Base-by-base conservation (phyloP, 441 rosid species). In the Eruca vesicaria region DNA sequence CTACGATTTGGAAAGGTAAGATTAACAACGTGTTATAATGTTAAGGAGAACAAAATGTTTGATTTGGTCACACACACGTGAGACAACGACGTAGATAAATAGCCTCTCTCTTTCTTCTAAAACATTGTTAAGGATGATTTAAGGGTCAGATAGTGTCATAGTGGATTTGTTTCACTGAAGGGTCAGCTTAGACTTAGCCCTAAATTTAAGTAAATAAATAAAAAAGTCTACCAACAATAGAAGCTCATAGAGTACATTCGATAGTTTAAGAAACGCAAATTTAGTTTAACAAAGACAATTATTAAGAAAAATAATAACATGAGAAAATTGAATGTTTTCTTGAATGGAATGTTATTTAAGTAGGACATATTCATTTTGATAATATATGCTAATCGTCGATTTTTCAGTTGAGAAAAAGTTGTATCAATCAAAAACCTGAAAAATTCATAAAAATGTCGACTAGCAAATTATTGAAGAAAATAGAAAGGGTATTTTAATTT, bases 61-160 rank as follows among this genome's bases (percentile, higher is more conserved):
- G 68, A 74, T 50, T 67, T 60, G 52, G 73, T 61, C 26, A 23
- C 73, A 35, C 56, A 57, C 63, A 60, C 45, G 56, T 75, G 68
- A 75, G 57, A 60, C 16, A 31, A 23, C 59, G n/a, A n/a, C n/a
- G n/a, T n/a, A n/a, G n/a, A n/a, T n/a, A n/a, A n/a, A n/a, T n/a
- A 32, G 43, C 45, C 28, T 60, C 68, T 65, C 20, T 36, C 57
- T 68, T 52, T 36, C n/a, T 38, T 36, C n/a, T 19, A 62, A 53
- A 63, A 9, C 62, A 67, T 52, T 15, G 33, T 63, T 69, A 56
- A 59, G 56, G 23, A 11, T 28, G 63, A 68, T 26, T 60, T 67
- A 75, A 63, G 74, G 59, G 79, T 28, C 75, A 69, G 4, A n/a
- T 63, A 21, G 50, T 56, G 59, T 31, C 4, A n/a, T 63, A 21